Conservation (phyloP, 805 yeast species). For the Candida patagonica region DNA sequence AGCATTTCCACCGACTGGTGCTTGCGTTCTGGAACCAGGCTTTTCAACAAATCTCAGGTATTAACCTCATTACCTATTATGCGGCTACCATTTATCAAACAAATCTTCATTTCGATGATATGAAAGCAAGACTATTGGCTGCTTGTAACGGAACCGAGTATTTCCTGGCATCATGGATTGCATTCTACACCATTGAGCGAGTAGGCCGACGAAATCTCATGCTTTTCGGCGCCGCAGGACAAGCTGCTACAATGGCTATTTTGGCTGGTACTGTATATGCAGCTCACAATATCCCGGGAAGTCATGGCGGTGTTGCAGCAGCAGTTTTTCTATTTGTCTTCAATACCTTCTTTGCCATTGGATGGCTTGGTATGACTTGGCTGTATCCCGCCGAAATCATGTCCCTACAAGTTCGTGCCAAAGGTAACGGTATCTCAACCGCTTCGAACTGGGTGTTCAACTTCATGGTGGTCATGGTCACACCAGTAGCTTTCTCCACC, state of each 20-base stretch:
- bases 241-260: constrained; percentile 29
- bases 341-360: constrained; percentile 21
- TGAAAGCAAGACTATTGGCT: constrained; percentile 17
- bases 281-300: constrained; percentile 23
- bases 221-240: constrained; percentile 62
- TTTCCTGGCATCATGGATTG: constrained; percentile 52
- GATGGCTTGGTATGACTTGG: constrained; percentile 22
- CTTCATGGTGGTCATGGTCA: constrained; percentile 46
- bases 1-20: constrained; percentile 40
- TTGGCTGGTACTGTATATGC: constrained; percentile 22
- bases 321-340: constrained; percentile 60
- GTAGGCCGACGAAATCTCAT: constrained; percentile 66
- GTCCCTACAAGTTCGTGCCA: constrained; percentile 42
- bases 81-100: constrained; percentile 72
- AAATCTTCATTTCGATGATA: constrained; percentile 39
- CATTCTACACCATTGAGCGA: constrained; percentile 26
- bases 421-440: constrained; percentile 42
- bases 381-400: constrained; percentile 49
- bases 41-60: constrained; percentile 57
- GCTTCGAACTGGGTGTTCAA: constrained; percentile 51
- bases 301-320: constrained; percentile 33
- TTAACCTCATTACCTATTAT: constrained; percentile 39
- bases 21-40: constrained; percentile 29
- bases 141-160: constrained; percentile 36
- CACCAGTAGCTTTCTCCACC: constrained; percentile 43